Base-by-base conservation (phyloP, 345 rosid species). In the Tarenaya hassleriana region DNA sequence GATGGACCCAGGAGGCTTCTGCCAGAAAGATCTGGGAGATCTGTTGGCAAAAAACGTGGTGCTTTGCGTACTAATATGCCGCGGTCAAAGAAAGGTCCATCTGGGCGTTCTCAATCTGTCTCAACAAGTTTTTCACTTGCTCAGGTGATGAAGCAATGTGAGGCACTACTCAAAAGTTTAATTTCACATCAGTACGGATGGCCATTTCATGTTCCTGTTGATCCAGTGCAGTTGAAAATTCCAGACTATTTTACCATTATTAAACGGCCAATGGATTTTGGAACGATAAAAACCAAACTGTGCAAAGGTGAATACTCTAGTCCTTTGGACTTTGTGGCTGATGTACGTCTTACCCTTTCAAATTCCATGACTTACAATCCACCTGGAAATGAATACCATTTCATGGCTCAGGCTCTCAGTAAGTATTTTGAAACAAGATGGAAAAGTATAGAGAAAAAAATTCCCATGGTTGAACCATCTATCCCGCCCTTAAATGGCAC, bases 251-350 rank as follows among this genome's bases (percentile, higher is more conserved):
- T 78, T 43, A 74, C 69, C 24, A 75, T 91, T 71, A 73, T 91
- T 52, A 87, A 82, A 69, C 77, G 77, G 31, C 98, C 96, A n/a
- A 87, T 91, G 98, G 92, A 87, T 76, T 76, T 91, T 67, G 89
- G 89, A 32, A 87, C 96, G 3, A 79, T 91, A 58, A 77, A 80
- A 62, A 63, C 58, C 53, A 91, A 71, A 57, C 35, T 87, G 21
- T 35, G 59, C 56, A 69, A 79, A 3, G 81, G 84, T 46, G 65
- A 56, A 45, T 87, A 87, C 74, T 64, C 84, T 11, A 74, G 78
- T 72, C 95, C 86, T 13, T 34, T 63, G 40, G 83, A 31, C 42
- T 87, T 87, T 43, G 89, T 86, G 18, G 78, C 86, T 18, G 96
- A 91, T 55, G 83, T 84, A 37, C 83, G 95, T 31, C 89, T 87